Percentiles rank a stretch among this genome's conserved stretches.
Conservation (phyloP, 495 filamentous ascomycete genomes). For the Massariosphaeria phaeospora region DNA sequence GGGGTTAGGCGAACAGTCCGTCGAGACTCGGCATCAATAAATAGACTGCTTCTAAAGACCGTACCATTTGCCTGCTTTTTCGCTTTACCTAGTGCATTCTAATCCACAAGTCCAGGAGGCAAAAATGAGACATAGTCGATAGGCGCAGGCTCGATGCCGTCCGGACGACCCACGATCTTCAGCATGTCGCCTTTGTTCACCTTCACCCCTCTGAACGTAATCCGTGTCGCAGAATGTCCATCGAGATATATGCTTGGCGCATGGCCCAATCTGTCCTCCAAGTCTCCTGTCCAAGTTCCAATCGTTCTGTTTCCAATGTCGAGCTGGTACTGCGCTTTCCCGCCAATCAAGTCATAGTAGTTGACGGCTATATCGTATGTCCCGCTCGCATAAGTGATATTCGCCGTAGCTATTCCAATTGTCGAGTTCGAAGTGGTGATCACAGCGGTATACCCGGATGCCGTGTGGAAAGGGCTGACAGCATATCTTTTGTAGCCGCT, state of each 20-base stretch:
- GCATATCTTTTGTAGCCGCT: slow-evolving; percentile 46
- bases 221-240: slow-evolving; percentile 58
- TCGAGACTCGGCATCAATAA: too few relatives aligned
- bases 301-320: slow-evolving; percentile 50
- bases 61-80: too few relatives aligned
- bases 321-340: slow-evolving; percentile 50
- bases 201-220: slow-evolving; percentile 52
- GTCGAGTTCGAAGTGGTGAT: slow-evolving; percentile 49
- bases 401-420: slow-evolving; percentile 47
- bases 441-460: slow-evolving; percentile 48
- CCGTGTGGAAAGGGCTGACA: slow-evolving; percentile 53
- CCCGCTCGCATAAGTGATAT: slow-evolving; percentile 47
- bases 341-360: slow-evolving; percentile 60
- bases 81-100: neutral
- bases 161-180: slow-evolving; percentile 54
- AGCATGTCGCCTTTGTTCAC: slow-evolving; percentile 53
- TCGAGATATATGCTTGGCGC: slow-evolving; percentile 54
- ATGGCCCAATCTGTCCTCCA: slow-evolving; percentile 53
- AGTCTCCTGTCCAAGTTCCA: slow-evolving; percentile 55
- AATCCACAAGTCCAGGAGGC: slow-evolving; percentile 44
- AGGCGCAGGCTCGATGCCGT: slow-evolving; percentile 59
- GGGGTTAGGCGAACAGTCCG: too few relatives aligned
- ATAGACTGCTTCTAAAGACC: too few relatives aligned
- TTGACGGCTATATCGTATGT: slow-evolving; percentile 60
- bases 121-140: slow-evolving; percentile 63